phyloP scores from a whole-genome alignment of 2,329 filamentous ascomycete species.

The Aureobasidium leucospermi region DNA sequence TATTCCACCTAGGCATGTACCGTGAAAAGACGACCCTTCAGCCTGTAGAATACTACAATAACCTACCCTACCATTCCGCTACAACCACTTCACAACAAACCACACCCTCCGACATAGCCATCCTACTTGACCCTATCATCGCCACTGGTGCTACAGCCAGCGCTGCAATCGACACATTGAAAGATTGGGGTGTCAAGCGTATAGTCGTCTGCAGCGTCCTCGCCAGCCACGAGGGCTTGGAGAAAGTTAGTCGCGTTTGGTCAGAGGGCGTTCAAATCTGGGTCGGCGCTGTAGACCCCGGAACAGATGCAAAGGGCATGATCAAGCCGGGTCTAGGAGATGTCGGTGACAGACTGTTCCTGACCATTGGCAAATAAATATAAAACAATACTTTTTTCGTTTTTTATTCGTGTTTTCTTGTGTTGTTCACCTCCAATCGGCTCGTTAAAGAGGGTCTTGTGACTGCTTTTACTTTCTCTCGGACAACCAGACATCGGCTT shows the following conservation, averaged over 20 bases:
- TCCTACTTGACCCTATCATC: constrained; percentile 86
- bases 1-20: constrained; percentile 93
- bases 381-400: neutral
- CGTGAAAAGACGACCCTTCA: constrained; percentile 80
- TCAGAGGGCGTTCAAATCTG: constrained; percentile 70
- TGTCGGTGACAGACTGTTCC: constrained; percentile 80
- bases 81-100: constrained; percentile 34
- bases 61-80: constrained; percentile 65
- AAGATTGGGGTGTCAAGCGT: constrained; percentile 82
- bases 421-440: neutral
- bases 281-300: constrained; percentile 70
- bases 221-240: constrained; percentile 63
- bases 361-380: constrained; percentile 73
- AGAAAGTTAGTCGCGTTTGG: constrained; percentile 68
- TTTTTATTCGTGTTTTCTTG: neutral
- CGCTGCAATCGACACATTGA: constrained; percentile 81
- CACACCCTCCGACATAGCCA: constrained; percentile 56
- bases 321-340: constrained; percentile 85
- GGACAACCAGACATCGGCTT: constrained; percentile 13
- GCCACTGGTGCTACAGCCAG: constrained; percentile 86
- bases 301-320: constrained; percentile 75
- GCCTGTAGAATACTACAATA: constrained; percentile 97
- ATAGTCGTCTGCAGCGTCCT: constrained; percentile 72
- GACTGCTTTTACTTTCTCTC: constrained; percentile 13
- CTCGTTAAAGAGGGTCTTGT: neutral